phyloP scores from a whole-genome alignment of 164 flowering plant genomes.

The Macadamia integrifolia region DNA sequence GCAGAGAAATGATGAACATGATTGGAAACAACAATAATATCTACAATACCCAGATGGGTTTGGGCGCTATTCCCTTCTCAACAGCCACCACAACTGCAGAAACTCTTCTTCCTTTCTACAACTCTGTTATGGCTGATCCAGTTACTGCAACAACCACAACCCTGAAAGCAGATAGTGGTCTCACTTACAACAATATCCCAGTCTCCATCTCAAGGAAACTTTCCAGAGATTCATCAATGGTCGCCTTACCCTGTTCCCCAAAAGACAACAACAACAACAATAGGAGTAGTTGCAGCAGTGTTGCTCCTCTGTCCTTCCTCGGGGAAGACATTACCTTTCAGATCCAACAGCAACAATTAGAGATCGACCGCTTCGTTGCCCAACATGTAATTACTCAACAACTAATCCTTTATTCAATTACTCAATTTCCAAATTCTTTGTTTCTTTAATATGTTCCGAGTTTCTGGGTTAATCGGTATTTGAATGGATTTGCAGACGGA shows the following conservation, averaged over 20 bases:
- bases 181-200: slow-evolving; percentile 33
- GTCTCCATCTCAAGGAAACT: slow-evolving; percentile 18
- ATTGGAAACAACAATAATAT: slow-evolving; percentile 16
- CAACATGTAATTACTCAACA: slow-evolving; percentile 45
- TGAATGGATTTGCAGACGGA: slow-evolving; percentile 36
- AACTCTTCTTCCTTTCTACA: slow-evolving; percentile 16
- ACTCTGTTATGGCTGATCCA: slow-evolving; percentile 15
- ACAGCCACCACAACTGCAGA: slow-evolving; percentile 7
- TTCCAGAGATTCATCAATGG: slow-evolving; percentile 16
- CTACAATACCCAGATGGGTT: slow-evolving; percentile 26
- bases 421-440: background rate
- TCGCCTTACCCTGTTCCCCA: slow-evolving; percentile 12
- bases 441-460: background rate
- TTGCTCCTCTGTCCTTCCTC: slow-evolving; percentile 33
- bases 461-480: background rate
- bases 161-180: slow-evolving; percentile 45
- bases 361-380: slow-evolving; percentile 52
- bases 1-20: slow-evolving; percentile 29
- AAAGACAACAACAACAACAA: background rate
- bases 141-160: slow-evolving; percentile 14
- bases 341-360: slow-evolving; percentile 58
- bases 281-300: background rate
- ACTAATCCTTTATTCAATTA: too few relatives aligned
- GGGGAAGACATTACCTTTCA: slow-evolving; percentile 57
- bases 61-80: slow-evolving; percentile 11